Percentiles rank a stretch among this genome's conserved stretches.
These are phyloP conservation scores for Aspergillus pseudoviridinutans DNA, from an alignment of 2,329 filamentous ascomycete genomes.

Conservation along the genomic window DNA sequence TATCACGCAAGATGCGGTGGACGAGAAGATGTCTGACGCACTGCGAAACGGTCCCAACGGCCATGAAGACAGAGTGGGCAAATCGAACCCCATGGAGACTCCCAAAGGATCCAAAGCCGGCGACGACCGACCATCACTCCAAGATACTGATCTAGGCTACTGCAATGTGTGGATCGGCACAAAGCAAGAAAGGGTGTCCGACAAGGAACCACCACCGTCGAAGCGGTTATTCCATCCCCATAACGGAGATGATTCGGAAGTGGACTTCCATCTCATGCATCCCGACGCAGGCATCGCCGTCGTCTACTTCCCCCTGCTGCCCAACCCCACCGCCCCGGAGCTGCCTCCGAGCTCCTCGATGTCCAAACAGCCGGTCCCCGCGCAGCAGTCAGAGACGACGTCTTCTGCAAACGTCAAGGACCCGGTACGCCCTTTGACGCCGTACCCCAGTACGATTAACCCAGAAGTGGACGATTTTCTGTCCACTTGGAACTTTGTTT, in stretches of 20 bases:
- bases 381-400: conserved; percentile 17
- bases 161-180: conserved; percentile 95
- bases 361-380: conserved; percentile 21
- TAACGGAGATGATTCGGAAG: conserved; percentile 56
- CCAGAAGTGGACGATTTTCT: conserved; percentile 80
- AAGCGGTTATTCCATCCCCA: conserved; percentile 45
- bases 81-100: conserved; percentile 27
- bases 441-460: conserved; percentile 67
- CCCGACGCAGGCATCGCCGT: conserved; percentile 82
- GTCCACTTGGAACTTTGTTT: conserved; percentile 97
- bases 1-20: conserved; percentile 56
- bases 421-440: conserved; percentile 18
- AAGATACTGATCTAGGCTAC: conserved; percentile 65
- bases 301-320: conserved; percentile 83
- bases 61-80: conserved; percentile 5
- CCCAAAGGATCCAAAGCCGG: conserved; percentile 40
- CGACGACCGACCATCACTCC: conserved; percentile 38
- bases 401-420: conserved; percentile 16
- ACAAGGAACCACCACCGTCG: conserved; percentile 50
- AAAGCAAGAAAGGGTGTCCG: conserved; percentile 65
- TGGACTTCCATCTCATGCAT: conserved; percentile 66
- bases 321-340: conserved; percentile 57
- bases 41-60: conserved; percentile 32
- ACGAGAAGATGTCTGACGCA: conserved; percentile 61
- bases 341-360: conserved; percentile 20